Conservation (phyloP, 805 yeast species). For the Deakozyma indianensis region DNA sequence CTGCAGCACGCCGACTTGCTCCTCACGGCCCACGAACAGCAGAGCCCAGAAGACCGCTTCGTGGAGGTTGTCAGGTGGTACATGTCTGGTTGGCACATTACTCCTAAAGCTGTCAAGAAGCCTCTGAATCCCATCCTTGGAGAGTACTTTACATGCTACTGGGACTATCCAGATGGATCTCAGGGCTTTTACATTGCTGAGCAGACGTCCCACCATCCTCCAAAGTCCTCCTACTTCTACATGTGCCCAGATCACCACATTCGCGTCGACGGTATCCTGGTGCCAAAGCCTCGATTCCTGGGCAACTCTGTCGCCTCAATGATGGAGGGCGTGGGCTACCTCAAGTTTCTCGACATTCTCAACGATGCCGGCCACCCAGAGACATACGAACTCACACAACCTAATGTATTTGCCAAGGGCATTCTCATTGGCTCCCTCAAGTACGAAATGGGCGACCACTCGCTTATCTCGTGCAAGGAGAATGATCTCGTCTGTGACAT, state of each 20-base stretch:
- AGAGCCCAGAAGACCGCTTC: constrained; percentile 56
- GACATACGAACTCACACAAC: constrained; percentile 75
- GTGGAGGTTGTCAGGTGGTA: constrained; percentile 74
- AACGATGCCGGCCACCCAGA: constrained; percentile 40
- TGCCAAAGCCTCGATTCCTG: constrained; percentile 77
- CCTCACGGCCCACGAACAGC: constrained; percentile 46
- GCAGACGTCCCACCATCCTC: constrained; percentile 98
- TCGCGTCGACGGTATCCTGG: constrained; percentile 75
- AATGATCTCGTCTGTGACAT: constrained; percentile 57
- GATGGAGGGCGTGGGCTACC: constrained; percentile 80
- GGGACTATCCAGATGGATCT: constrained; percentile 66
- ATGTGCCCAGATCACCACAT: constrained; percentile 67
- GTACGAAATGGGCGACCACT: constrained; percentile 85
- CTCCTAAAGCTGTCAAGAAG: constrained; percentile 96
- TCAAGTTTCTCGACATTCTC: constrained; percentile 48
- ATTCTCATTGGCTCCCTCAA: constrained; percentile 80
- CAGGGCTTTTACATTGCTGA: constrained; percentile 80
- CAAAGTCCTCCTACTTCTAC: constrained; percentile 86
- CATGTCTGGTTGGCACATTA: constrained; percentile 92
- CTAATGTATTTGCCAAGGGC: constrained; percentile 91
- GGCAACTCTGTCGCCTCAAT: constrained; percentile 96
- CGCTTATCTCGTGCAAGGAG: constrained; percentile 53
- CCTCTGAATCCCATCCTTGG: constrained; percentile 93
- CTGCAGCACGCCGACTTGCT: constrained; percentile 62
- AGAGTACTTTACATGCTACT: constrained; percentile 78